phyloP scores from a whole-genome alignment of 202 grass and related monocot genomes.

The Digitaria exilis region DNA sequence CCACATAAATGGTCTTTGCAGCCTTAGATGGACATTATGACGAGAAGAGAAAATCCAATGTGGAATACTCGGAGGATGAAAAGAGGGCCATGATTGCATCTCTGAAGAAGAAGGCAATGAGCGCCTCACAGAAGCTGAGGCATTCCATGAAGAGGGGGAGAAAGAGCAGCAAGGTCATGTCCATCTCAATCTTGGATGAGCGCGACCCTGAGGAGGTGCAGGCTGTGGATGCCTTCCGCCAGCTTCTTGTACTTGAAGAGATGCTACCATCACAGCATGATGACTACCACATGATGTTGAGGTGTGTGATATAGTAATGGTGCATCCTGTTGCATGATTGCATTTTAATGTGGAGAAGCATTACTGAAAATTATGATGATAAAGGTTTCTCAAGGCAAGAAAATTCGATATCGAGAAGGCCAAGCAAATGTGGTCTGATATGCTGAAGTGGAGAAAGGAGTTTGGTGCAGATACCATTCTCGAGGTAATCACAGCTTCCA shows the following conservation, averaged over 20 bases:
- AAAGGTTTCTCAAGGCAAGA: constrained; percentile 87
- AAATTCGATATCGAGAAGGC: constrained; percentile 92
- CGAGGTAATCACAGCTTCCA: constrained; percentile 50
- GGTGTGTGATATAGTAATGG: constrained; percentile 44
- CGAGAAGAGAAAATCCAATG: constrained; percentile 84
- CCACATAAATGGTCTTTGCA: neutral
- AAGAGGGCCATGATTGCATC: constrained; percentile 67
- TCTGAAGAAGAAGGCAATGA: constrained; percentile 76
- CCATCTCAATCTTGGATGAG: constrained; percentile 80
- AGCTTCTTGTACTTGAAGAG: constrained; percentile 92
- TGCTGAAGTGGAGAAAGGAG: constrained; percentile 97
- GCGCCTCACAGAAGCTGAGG: constrained; percentile 80
- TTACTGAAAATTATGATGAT: constrained; percentile 30
- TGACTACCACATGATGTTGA: constrained; percentile 96
- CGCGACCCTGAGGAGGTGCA: constrained; percentile 85
- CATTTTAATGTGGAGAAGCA: constrained; percentile 12
- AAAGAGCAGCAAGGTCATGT: constrained; percentile 96
- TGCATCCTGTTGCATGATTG: neutral
- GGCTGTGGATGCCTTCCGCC: constrained; percentile 89
- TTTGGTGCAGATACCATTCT: constrained; percentile 80
- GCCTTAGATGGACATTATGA: constrained; percentile 52
- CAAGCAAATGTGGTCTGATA: constrained; percentile 97
- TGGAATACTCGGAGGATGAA: constrained; percentile 74
- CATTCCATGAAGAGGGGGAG: constrained; percentile 81
- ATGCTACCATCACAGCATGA: constrained; percentile 84